These are phyloP conservation scores for Pseudofabraea citricarpa DNA, from an alignment of 2,329 filamentous ascomycete genomes.

Conservation along the genomic window DNA sequence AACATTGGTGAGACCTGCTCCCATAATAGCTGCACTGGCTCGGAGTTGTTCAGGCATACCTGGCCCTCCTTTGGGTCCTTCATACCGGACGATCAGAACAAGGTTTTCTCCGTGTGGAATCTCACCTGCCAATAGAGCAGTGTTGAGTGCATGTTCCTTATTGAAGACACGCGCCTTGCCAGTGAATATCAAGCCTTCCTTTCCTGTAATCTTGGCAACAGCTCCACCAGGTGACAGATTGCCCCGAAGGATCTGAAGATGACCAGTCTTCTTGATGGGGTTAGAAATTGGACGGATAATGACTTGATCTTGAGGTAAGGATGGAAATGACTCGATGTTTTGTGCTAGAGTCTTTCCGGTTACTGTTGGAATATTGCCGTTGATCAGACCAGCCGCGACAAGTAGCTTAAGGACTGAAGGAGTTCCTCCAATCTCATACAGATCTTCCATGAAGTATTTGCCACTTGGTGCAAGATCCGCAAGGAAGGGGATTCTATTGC, in stretches of 20 bases:
- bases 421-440: conserved; percentile 81
- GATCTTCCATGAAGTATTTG: conserved; percentile 81
- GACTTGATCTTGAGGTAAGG: conserved; percentile 70
- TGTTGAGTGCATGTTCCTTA: conserved; percentile 75
- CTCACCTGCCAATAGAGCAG: conserved; percentile 63
- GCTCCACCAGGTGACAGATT: conserved; percentile 86
- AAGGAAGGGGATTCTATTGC: conserved; percentile 66
- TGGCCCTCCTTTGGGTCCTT: conserved; percentile 87
- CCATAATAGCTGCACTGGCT: conserved; percentile 87
- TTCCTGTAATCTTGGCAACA: conserved; percentile 94
- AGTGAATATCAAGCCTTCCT: conserved; percentile 79
- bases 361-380: conserved; percentile 75
- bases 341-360: conserved; percentile 80
- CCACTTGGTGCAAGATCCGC: conserved; percentile 73
- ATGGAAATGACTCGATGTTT: conserved; percentile 74
- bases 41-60: conserved; percentile 96
- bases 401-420: conserved; percentile 83
- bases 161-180: conserved; percentile 82
- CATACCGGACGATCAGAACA: conserved; percentile 87
- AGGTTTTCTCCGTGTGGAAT: conserved; percentile 74
- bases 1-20: conserved; percentile 79
- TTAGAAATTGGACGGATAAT: conserved; percentile 76
- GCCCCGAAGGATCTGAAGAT: conserved; percentile 82
- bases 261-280: conserved; percentile 77
- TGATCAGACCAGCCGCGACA: conserved; percentile 68